These are phyloP conservation scores for Trichoderma harzianum DNA, from an alignment of 2,329 filamentous ascomycete species.

Conservation along the genomic window DNA sequence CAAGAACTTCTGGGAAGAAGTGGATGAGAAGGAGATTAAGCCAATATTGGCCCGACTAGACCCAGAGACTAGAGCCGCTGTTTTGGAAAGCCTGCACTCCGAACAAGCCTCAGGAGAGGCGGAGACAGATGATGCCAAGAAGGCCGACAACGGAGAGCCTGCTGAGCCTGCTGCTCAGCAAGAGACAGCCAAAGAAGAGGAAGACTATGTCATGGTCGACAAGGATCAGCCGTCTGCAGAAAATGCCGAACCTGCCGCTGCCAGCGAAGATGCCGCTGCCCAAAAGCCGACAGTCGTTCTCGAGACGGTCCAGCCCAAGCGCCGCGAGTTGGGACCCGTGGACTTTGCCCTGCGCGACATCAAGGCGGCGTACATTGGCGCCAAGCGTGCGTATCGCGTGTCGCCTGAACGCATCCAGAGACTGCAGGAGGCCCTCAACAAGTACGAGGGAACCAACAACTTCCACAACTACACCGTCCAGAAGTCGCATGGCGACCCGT, in stretches of 20 bases:
- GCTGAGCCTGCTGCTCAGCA: constrained; percentile 16
- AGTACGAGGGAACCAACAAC: constrained; percentile 81
- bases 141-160: constrained; percentile 11
- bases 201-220: constrained; percentile 26
- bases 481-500: constrained; percentile 76
- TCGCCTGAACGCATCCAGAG: constrained; percentile 66
- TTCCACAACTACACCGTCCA: constrained; percentile 98
- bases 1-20: constrained; percentile 73
- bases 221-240: constrained; percentile 17
- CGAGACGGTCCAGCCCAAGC: constrained; percentile 34
- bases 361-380: constrained; percentile 75
- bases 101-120: constrained; percentile 26
- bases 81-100: constrained; percentile 59
- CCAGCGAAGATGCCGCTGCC: constrained; percentile 16
- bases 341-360: constrained; percentile 67
- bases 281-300: background rate
- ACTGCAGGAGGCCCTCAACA: constrained; percentile 70
- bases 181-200: constrained; percentile 22
- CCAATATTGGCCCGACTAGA: constrained; percentile 62
- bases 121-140: constrained; percentile 23
- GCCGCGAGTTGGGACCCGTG: constrained; percentile 48
- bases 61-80: constrained; percentile 58
- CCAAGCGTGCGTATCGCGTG: constrained; percentile 83
- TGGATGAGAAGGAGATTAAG: constrained; percentile 77
- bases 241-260: constrained; percentile 23